These are phyloP conservation scores for Eucalyptus curtisii DNA, from an alignment of 345 rosid species.

Conservation along the genomic window DNA sequence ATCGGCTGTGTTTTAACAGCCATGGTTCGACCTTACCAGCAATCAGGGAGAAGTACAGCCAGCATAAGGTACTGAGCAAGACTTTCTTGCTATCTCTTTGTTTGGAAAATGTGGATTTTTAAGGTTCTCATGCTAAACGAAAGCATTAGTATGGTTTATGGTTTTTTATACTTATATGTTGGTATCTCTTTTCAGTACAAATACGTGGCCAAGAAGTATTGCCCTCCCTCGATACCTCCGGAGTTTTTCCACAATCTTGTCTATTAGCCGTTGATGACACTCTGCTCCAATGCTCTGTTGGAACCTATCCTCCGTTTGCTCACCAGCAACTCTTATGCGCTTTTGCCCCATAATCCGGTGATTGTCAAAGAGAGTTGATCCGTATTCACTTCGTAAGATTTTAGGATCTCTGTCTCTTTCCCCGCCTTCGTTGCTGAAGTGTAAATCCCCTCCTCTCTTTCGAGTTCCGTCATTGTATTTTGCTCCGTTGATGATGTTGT, in stretches of 20 bases:
- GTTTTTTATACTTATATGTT: background rate
- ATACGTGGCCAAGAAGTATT: conserved; percentile 69
- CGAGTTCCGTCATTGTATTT: background rate
- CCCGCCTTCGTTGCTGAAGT: background rate
- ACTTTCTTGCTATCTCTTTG: background rate
- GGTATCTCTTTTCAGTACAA: conserved; percentile 44
- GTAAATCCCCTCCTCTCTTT: background rate
- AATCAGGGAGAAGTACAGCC: conserved; percentile 79
- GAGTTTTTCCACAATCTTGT: conserved; percentile 44
- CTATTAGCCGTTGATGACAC: background rate
- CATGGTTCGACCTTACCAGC: conserved; percentile 51
- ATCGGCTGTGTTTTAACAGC: conserved; percentile 36
- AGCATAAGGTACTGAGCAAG: conserved; percentile 51
- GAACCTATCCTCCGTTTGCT: background rate
- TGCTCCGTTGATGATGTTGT: background rate
- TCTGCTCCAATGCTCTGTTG: conserved; percentile 19
- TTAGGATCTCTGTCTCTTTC: background rate
- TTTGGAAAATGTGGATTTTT: background rate
- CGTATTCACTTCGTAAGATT: background rate
- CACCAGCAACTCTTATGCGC: background rate
- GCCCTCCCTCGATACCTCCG: conserved; percentile 56
- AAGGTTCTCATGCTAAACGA: background rate
- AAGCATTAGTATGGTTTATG: background rate
- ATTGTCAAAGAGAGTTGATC: background rate
- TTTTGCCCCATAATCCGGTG: background rate